Conservation (phyloP, 2,329 filamentous ascomycete species). For the Dendryphion nanum region DNA sequence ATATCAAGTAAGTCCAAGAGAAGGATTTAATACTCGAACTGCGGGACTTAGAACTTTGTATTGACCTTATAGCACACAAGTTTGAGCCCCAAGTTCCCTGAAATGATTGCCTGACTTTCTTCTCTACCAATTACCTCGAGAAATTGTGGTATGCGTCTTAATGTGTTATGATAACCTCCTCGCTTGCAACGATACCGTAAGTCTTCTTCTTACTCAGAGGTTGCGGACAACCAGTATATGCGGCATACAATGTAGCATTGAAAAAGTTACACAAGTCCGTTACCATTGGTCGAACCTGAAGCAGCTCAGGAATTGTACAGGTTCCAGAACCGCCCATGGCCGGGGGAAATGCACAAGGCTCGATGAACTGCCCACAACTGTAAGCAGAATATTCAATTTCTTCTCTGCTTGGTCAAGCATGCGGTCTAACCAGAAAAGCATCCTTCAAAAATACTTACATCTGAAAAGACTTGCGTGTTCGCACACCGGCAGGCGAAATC, state of each 20-base stretch:
- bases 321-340: constrained; percentile 4
- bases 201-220: not conserved
- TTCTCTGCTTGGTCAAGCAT: too few relatives aligned
- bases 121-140: too few relatives aligned
- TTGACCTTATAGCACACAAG: too few relatives aligned
- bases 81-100: too few relatives aligned
- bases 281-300: constrained; percentile 16
- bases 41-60: not conserved
- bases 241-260: constrained; percentile 21
- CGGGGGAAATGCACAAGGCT: constrained; percentile 17
- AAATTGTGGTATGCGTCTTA: too few relatives aligned
- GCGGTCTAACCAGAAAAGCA: not conserved
- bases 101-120: too few relatives aligned
- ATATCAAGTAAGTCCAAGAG: constrained; percentile 47
- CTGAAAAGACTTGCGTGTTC: constrained; percentile 18
- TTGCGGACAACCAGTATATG: constrained; percentile 10
- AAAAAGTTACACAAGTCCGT: constrained; percentile 24
- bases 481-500: constrained; percentile 24
- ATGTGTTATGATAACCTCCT: not conserved
- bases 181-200: not conserved
- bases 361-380: too few relatives aligned
- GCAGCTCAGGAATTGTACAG: constrained; percentile 12
- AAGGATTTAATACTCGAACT: not conserved
- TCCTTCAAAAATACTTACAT: constrained; percentile 9
- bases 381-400: too few relatives aligned